Evolutionary conservation across 805 yeast species (phyloP).

Genomic region (Kregervanrija delftensis): DNA sequence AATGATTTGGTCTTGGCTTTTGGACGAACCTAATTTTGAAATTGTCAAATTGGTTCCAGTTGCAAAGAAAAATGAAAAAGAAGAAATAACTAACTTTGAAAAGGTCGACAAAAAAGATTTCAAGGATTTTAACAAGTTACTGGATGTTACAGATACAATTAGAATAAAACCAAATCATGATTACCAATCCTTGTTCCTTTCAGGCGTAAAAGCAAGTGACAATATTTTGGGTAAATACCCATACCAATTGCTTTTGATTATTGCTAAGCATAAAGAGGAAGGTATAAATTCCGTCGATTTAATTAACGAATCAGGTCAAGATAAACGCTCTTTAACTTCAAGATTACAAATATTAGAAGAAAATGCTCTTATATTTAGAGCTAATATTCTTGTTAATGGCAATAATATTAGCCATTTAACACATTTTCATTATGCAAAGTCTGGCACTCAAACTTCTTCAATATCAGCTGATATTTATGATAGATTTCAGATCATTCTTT

Average conservation of each 20-base stretch:
- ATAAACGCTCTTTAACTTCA: slow-evolving; percentile 60
- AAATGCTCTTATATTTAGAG: slow-evolving; percentile 39
- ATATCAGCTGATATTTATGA: slow-evolving; percentile 9
- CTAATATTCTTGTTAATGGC: slow-evolving; percentile 32
- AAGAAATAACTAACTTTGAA: slow-evolving; percentile 1
- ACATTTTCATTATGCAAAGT: slow-evolving; percentile 36
- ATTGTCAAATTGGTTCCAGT: slow-evolving; percentile 6
- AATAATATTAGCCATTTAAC: slow-evolving; percentile 49
- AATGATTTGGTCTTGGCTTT: slow-evolving; percentile 33
- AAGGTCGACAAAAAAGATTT: slow-evolving; percentile 7
- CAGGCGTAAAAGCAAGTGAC: slow-evolving; percentile 49
- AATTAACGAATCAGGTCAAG: slow-evolving; percentile 55
- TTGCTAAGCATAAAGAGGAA: slow-evolving; percentile 46
- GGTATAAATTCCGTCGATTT: slow-evolving; percentile 60
- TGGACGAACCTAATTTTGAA: slow-evolving; percentile 20
- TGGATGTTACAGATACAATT: not conserved
- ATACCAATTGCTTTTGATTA: slow-evolving; percentile 47
- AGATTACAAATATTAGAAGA: slow-evolving; percentile 51
- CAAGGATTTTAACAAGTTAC: not conserved
- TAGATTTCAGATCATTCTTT: slow-evolving; percentile 16
- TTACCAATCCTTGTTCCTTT: slow-evolving; percentile 49
- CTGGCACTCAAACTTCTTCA: not conserved
- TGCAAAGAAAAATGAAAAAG: slow-evolving; percentile 7
- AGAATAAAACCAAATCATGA: slow-evolving; percentile 24
- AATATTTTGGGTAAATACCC: slow-evolving; percentile 50